Evolutionary conservation across 441 rosid genomes (phyloP).

Genomic region (Dalechampia spathulata): DNA sequence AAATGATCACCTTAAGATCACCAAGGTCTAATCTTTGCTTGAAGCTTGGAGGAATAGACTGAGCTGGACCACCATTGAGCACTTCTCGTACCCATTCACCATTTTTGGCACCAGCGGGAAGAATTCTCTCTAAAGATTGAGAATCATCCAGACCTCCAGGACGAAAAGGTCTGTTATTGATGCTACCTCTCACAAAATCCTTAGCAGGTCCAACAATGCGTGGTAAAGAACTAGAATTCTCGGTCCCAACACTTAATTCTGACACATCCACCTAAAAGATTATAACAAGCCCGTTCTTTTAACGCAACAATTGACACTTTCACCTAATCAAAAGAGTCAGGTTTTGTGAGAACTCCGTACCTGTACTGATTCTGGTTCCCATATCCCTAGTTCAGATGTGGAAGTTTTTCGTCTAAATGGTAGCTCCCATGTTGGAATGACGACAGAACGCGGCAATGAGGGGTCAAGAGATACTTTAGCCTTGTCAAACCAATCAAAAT

Average conservation of each 20-base stretch:
- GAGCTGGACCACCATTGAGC: constrained; percentile 70
- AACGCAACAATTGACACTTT: no score
- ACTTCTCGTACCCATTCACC: constrained; percentile 84
- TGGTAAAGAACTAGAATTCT: constrained; percentile 59
- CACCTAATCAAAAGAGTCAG: not conserved
- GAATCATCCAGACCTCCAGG: constrained; percentile 93
- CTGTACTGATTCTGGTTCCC: constrained; percentile 82
- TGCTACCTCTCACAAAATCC: constrained; percentile 90
- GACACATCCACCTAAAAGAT: constrained; percentile 77
- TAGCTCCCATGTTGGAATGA: constrained; percentile 83
- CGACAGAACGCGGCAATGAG: constrained; percentile 60
- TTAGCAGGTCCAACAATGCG: constrained; percentile 60
- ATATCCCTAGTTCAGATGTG: constrained; percentile 32
- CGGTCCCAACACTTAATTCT: constrained; percentile 59
- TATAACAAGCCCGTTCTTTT: constrained; percentile 33
- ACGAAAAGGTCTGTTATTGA: constrained; percentile 83
- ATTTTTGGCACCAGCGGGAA: constrained; percentile 71
- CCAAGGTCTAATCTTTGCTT: constrained; percentile 85
- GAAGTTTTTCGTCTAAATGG: constrained; percentile 56
- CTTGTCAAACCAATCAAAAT: constrained; percentile 89
- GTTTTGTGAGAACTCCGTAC: constrained; percentile 28
- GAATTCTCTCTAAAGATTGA: constrained; percentile 47
- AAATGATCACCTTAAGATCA: constrained; percentile 54
- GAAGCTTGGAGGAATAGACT: constrained; percentile 66
- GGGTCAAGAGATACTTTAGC: constrained; percentile 72